A percentile compares a stretch with the other conserved stretches of the same genome.
Conservation (phyloP, 345 rosid genomes). For the Firmiana major region DNA sequence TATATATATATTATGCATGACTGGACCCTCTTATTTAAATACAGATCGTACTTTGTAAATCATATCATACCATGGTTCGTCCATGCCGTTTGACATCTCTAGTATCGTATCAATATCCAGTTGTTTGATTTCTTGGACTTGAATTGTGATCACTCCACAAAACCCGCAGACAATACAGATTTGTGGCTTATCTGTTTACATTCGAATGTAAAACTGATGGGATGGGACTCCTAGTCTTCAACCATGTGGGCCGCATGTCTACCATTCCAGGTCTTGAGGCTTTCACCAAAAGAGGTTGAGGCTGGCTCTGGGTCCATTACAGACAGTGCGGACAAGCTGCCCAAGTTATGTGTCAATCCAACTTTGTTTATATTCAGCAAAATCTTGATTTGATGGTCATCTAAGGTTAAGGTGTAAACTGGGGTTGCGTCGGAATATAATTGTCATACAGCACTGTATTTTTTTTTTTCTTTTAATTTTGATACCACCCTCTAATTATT, state of each 20-base stretch:
- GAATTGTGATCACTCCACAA: no score
- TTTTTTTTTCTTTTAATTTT: no score
- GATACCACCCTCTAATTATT: background rate
- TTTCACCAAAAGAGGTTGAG: background rate
- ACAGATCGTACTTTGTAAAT: no score
- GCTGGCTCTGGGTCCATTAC: background rate
- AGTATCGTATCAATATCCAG: no score
- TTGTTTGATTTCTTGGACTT: no score
- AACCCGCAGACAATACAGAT: no score
- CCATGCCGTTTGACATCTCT: no score
- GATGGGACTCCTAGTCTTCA: background rate
- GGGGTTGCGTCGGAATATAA: background rate
- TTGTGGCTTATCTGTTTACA: no score
- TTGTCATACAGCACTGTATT: background rate
- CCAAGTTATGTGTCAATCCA: background rate
- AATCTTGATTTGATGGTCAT: background rate
- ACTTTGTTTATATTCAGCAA: background rate
- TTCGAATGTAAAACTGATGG: background rate
- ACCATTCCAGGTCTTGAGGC: background rate
- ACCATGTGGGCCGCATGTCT: conserved; percentile 1
- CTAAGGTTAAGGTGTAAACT: background rate
- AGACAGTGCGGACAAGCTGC: background rate
- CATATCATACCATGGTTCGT: no score
- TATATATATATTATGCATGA: no score
- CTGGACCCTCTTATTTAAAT: no score